phyloP scores from a whole-genome alignment of 495 filamentous ascomycete genomes.

The Cercophora scortea region DNA sequence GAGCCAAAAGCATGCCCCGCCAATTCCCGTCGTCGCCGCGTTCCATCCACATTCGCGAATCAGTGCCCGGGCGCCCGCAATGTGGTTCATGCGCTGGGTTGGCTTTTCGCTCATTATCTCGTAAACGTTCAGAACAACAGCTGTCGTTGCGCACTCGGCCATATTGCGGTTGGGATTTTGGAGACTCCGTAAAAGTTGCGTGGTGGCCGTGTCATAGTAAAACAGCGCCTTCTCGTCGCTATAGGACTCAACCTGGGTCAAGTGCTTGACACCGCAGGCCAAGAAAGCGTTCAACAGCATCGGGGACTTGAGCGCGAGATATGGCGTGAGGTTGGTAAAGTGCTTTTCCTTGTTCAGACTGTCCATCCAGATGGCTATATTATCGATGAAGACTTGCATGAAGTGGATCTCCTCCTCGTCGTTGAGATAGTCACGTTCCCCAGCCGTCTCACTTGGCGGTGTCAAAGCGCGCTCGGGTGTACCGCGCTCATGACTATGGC shows the following conservation, averaged over 20 bases:
- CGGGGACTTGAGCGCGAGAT: conserved; percentile 70
- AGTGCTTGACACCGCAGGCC: conserved; percentile 80
- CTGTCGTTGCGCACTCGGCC: conserved; percentile 80
- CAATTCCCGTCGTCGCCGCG: conserved; percentile 68
- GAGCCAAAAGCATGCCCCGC: conserved; percentile 89
- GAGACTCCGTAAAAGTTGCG: conserved; percentile 59
- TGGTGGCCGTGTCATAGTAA: conserved; percentile 78
- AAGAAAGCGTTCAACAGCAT: conserved; percentile 90
- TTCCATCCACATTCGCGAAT: conserved; percentile 92
- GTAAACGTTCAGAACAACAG: conserved; percentile 84
- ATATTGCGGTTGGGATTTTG: conserved; percentile 79
- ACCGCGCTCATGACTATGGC: conserved; percentile 4
- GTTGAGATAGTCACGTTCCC: conserved; percentile 50
- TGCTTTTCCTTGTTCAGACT: conserved; percentile 81
- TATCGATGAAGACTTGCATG: conserved; percentile 87
- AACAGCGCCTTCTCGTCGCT: conserved; percentile 67
- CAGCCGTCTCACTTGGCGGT: conserved; percentile 39
- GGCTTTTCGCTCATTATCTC: conserved; percentile 80
- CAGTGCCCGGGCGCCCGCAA: conserved; percentile 75
- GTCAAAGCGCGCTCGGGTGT: conserved; percentile 39
- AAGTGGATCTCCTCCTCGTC: conserved; percentile 70
- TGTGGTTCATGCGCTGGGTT: conserved; percentile 74
- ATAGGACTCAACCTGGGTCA: conserved; percentile 63
- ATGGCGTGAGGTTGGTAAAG: conserved; percentile 77
- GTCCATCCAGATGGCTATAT: conserved; percentile 93